Percentiles rank a stretch among this genome's conserved stretches.
Evolutionary conservation across 192 early-diverging fungal genomes (phyloP).

Genomic region (Dispira parvispora): DNA sequence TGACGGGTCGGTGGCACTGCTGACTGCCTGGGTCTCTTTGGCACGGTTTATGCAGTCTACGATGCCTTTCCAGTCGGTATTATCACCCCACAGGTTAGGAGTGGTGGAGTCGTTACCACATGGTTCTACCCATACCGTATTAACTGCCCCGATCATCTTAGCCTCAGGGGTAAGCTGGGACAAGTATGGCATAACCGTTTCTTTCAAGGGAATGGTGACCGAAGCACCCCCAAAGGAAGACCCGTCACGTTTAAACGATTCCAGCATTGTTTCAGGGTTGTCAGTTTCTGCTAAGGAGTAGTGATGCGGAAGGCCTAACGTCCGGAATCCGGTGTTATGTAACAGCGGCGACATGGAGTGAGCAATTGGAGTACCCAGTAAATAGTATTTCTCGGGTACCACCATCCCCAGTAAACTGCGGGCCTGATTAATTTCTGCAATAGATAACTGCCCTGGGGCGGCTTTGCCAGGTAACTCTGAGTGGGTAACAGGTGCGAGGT

Average conservation of each 20-base stretch:
- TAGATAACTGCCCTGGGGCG: constrained; percentile 85
- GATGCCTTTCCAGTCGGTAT: constrained; percentile 95
- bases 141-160: constrained; percentile 82
- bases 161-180: constrained; percentile 58
- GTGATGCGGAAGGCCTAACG: constrained; percentile 66
- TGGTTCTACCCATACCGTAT: constrained; percentile 48
- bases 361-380: constrained; percentile 84
- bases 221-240: constrained; percentile 75
- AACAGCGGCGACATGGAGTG: constrained; percentile 78
- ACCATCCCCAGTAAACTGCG: constrained; percentile 51
- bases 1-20: neutral
- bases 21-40: constrained; percentile 10
- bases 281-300: constrained; percentile 62
- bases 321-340: constrained; percentile 82
- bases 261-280: constrained; percentile 15
- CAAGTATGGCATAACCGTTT: constrained; percentile 61
- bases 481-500: constrained; percentile 90
- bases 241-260: constrained; percentile 17
- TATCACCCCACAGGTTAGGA: constrained; percentile 55
- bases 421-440: constrained; percentile 58
- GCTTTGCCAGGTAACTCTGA: constrained; percentile 53
- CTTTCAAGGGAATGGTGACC: constrained; percentile 93
- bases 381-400: constrained; percentile 48
- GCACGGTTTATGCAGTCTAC: constrained; percentile 36
- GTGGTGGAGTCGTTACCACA: constrained; percentile 17